Evolutionary conservation across 2,329 filamentous ascomycete genomes (phyloP), one percentile per base, ranked within the genome.

Genomic region (Hymenotorrendiella dingleyae): DNA sequence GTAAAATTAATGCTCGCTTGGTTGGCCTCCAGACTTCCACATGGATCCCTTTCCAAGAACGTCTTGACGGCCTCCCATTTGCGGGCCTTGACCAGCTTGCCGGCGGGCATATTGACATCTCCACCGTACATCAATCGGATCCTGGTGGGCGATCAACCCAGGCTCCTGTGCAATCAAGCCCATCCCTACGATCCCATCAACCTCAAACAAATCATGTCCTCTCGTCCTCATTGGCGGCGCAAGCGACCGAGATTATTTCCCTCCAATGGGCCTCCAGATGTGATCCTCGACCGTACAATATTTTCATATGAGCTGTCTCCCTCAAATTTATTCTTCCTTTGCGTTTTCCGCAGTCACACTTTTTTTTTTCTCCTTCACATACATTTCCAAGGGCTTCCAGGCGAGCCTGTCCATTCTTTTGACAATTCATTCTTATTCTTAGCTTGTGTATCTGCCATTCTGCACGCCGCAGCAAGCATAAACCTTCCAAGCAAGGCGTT

Each of bases 151-250:
- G 66, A 72, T 69, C 68, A 67, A 62, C 27, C 41, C 40, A 64
- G 61, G 60, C 29, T 37, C 38, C 45, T 46, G 40, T 48, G 44
- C 29, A 55, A 60, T 61, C 54, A 59, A 64, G 66, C 47, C 42
- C 43, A 59, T 60, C 53, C 57, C 64, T 66, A 40, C 46, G 41
- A 48, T 69, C 64, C 66, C 66, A 70, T 73, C 62, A 70, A 71
- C 65, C 66, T 74, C 73, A 75, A 74, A 76, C 72, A 56, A 40
- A 42, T 40, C 32, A 28, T 32, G 34, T 16, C 24, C 36, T 32
- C 39, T 43, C 23, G 41, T 34, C 38, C 12, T 28, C 47, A 27
- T n/a, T n/a, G n/a, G n/a, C n/a, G n/a, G n/a, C n/a, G n/a, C n/a
- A n/a, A n/a, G n/a, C n/a, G n/a, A n/a, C n/a, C n/a, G n/a, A n/a